These are phyloP conservation scores for Cnidoscolus chayamansa DNA, from an alignment of 441 rosid genomes.

Conservation along the genomic window DNA sequence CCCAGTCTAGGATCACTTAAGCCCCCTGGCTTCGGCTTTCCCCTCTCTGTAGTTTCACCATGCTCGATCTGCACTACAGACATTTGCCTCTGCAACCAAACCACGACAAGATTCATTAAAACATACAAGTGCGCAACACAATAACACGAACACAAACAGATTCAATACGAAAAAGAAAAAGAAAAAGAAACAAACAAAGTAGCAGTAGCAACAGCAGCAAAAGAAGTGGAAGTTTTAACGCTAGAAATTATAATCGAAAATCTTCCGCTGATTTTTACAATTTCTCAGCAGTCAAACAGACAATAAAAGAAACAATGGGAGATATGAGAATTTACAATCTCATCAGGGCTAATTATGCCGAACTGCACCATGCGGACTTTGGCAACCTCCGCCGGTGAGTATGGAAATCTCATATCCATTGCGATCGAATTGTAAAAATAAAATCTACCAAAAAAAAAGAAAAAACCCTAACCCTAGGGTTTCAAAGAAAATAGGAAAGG, in stretches of 20 bases:
- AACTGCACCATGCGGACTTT: slow-evolving; percentile 79
- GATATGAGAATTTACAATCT: slow-evolving; percentile 46
- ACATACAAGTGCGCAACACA: neutral
- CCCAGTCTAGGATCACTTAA: slow-evolving; percentile 83
- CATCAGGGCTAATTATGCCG: slow-evolving; percentile 72
- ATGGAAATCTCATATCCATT: slow-evolving; percentile 89
- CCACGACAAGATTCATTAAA: slow-evolving; percentile 6
- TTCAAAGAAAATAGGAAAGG: neutral
- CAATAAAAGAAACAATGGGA: neutral
- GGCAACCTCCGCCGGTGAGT: slow-evolving; percentile 95
- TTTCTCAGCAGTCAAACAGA: slow-evolving; percentile 17
- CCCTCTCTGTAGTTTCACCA: slow-evolving; percentile 89
- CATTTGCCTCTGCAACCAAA: slow-evolving; percentile 83
- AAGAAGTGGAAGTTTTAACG: neutral
- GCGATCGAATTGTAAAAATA: slow-evolving; percentile 12
- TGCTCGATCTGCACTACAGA: slow-evolving; percentile 90
- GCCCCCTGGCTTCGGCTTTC: slow-evolving; percentile 86
- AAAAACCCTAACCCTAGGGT: slow-evolving; percentile 28
- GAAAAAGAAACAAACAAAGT: neutral
- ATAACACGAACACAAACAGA: neutral
- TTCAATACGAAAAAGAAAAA: neutral
- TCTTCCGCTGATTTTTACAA: neutral
- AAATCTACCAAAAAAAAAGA: neutral
- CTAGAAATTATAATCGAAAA: neutral
- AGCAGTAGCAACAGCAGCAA: neutral